These are phyloP conservation scores for Allium cepa DNA, from an alignment of 106 monocot species.

Conservation along the genomic window DNA sequence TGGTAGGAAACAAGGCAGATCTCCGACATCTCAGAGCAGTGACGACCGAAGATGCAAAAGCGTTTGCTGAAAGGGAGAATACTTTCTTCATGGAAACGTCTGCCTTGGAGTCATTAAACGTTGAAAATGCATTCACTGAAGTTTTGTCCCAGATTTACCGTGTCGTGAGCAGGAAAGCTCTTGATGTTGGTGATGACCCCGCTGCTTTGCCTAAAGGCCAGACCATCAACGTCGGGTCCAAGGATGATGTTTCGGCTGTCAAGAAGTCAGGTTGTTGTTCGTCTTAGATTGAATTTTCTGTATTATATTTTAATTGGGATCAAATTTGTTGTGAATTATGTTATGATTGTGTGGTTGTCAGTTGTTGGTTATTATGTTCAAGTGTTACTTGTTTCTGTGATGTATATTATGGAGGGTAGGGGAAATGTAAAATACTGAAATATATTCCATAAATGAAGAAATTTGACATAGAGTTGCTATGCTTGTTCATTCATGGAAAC, in stretches of 20 bases:
- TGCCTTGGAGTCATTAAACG: constrained; percentile 36
- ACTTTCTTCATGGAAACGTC: constrained; percentile 58
- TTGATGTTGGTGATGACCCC: constrained; percentile 23
- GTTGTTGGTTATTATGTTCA: no score
- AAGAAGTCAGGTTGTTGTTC: constrained; percentile 81
- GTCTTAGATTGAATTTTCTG: constrained; percentile 1
- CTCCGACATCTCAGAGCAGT: constrained; percentile 41
- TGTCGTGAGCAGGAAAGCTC: constrained; percentile 30
- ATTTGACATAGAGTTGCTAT: no score
- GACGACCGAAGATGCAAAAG: constrained; percentile 27
- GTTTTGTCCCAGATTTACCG: constrained; percentile 29
- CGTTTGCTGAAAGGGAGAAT: constrained; percentile 43
- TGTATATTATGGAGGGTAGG: no score
- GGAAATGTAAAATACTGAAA: no score
- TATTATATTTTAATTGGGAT: no score
- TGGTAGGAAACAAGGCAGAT: constrained; percentile 52
- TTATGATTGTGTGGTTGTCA: no score
- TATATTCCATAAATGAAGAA: no score
- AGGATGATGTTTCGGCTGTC: constrained; percentile 69
- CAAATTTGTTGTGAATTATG: no score
- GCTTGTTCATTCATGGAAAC: no score
- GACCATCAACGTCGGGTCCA: constrained; percentile 57
- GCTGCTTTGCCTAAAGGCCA: constrained; percentile 60
- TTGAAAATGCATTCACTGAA: constrained; percentile 36
- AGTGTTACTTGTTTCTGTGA: no score